Evolutionary conservation across 345 rosid species (phyloP).

Genomic region (Moricandia moricandioides): DNA sequence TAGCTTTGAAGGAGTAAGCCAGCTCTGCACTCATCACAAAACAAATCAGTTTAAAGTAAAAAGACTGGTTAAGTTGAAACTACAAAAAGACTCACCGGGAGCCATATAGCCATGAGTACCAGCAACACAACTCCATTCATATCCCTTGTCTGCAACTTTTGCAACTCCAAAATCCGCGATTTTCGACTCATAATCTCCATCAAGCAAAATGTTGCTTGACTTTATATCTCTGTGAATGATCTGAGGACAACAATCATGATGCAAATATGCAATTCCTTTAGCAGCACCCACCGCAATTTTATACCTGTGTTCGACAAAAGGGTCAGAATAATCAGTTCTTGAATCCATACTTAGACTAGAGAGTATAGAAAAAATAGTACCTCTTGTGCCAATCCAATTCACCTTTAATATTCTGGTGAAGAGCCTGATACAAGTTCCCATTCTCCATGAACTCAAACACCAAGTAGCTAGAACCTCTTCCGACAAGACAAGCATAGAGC

Average conservation of each 20-base stretch:
- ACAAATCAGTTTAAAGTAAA: background rate
- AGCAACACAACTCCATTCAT: constrained; percentile 55
- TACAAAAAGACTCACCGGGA: constrained; percentile 59
- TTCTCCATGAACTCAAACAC: constrained; percentile 83
- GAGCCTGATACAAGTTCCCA: constrained; percentile 71
- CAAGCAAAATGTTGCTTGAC: constrained; percentile 77
- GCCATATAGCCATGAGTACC: constrained; percentile 94
- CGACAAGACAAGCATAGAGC: constrained; percentile 66
- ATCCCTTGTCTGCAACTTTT: constrained; percentile 56
- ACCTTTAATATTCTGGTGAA: constrained; percentile 51
- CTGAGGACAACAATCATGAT: constrained; percentile 77
- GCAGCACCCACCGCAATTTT: constrained; percentile 75
- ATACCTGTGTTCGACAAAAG: constrained; percentile 39
- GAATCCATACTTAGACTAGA: background rate
- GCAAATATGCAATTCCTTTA: constrained; percentile 81
- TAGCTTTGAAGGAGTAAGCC: constrained; percentile 67
- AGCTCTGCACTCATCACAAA: constrained; percentile 49
- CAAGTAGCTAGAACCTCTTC: constrained; percentile 61
- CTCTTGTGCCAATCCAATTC: constrained; percentile 68
- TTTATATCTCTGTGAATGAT: constrained; percentile 87
- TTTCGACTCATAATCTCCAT: constrained; percentile 63
- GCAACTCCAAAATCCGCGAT: constrained; percentile 90
- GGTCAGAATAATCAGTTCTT: background rate
- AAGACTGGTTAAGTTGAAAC: background rate
- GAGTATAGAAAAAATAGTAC: constrained; percentile 26